Evolutionary conservation across 345 rosid species (phyloP).

Genomic region (Gossypium sturtianum): DNA sequence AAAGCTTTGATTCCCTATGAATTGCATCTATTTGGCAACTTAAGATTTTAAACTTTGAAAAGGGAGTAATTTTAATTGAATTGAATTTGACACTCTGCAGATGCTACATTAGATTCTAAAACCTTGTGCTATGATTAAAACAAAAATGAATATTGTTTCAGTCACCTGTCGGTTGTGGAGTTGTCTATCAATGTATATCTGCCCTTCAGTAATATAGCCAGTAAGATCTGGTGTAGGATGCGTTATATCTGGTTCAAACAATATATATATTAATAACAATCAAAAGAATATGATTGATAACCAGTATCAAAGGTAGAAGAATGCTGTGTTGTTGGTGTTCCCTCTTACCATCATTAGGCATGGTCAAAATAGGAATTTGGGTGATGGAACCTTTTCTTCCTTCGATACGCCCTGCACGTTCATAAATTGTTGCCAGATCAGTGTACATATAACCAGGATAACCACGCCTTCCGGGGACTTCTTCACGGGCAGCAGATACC

Average conservation of each 20-base stretch:
- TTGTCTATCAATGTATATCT: slow-evolving; percentile 81
- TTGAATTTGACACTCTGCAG: neutral
- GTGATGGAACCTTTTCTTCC: slow-evolving; percentile 96
- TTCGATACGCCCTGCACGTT: slow-evolving; percentile 97
- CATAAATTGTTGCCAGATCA: slow-evolving; percentile 96
- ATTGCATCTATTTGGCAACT: neutral
- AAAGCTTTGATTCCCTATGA: neutral
- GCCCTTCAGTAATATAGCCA: slow-evolving; percentile 97
- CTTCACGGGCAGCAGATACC: slow-evolving; percentile 99
- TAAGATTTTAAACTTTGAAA: neutral
- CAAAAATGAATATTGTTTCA: neutral
- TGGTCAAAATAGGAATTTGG: slow-evolving; percentile 95
- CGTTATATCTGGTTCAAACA: slow-evolving; percentile 62
- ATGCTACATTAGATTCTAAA: neutral
- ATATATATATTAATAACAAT: neutral
- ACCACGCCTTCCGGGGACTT: slow-evolving; percentile 99
- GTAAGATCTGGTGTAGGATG: slow-evolving; percentile 99
- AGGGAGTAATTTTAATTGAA: neutral
- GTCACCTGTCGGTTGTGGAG: slow-evolving; percentile 72
- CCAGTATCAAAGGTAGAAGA: neutral
- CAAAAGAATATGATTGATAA: neutral
- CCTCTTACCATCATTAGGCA: slow-evolving; percentile 92
- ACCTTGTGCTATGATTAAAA: neutral
- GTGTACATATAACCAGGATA: slow-evolving; percentile 99
- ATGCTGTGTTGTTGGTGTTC: neutral